Evolutionary conservation across 225 moss, liverwort and hornwort species (phyloP).

Genomic region (Anthoceros angustus): DNA sequence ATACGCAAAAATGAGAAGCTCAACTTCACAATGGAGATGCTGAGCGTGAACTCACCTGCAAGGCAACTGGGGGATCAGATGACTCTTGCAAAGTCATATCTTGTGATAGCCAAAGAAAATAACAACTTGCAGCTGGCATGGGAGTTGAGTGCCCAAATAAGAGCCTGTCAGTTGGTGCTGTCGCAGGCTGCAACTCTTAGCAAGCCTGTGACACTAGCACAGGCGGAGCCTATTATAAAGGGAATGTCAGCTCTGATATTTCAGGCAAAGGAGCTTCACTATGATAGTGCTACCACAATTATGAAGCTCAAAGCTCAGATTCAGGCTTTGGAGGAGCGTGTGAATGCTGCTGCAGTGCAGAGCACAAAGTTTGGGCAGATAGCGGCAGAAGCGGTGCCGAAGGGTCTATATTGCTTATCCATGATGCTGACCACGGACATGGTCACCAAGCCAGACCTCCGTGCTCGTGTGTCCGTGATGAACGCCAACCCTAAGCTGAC

Average conservation of each 20-base stretch:
- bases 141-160: conserved; percentile 93
- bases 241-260: conserved; percentile 53
- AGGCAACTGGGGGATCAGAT: conserved; percentile 85
- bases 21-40: conserved; percentile 12
- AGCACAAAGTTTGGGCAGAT: conserved; percentile 83
- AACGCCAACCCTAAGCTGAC: conserved; percentile 25
- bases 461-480: conserved; percentile 11
- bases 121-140: conserved; percentile 78
- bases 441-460: conserved; percentile 39
- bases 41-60: conserved; percentile 34
- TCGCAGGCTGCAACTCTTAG: conserved; percentile 74
- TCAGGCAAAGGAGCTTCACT: conserved; percentile 90
- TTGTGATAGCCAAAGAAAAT: conserved; percentile 93
- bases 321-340: conserved; percentile 83
- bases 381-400: conserved; percentile 62
- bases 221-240: conserved; percentile 74
- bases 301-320: conserved; percentile 98
- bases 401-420: conserved; percentile 57
- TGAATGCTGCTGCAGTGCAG: conserved; percentile 75
- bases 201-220: conserved; percentile 32
- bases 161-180: conserved; percentile 65
- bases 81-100: conserved; percentile 89
- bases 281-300: conserved; percentile 98
- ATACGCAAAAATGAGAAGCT: neutral
- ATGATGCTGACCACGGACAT: conserved; percentile 67